Evolutionary conservation across 305 asterid genomes (phyloP).

Genomic region (Fraxinus greggii): DNA sequence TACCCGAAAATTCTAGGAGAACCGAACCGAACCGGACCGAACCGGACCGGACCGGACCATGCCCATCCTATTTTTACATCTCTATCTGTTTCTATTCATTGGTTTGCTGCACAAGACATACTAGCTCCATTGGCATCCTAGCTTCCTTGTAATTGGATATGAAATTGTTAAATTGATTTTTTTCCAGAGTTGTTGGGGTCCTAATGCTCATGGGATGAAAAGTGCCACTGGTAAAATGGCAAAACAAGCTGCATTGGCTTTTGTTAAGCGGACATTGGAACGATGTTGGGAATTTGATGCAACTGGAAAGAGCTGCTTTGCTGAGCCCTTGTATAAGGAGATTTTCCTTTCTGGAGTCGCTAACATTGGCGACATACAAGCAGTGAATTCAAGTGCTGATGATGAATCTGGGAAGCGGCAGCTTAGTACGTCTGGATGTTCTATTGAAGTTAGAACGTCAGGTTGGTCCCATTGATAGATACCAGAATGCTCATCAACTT

Average conservation of each 20-base stretch:
- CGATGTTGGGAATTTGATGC: slow-evolving; percentile 64
- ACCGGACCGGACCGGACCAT: neutral
- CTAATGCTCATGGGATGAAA: slow-evolving; percentile 79
- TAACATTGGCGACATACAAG: slow-evolving; percentile 46
- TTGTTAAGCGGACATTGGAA: slow-evolving; percentile 70
- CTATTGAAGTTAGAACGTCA: slow-evolving; percentile 62
- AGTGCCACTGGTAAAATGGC: slow-evolving; percentile 79
- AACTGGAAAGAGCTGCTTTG: slow-evolving; percentile 84
- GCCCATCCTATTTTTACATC: neutral
- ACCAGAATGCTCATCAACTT: slow-evolving; percentile 21
- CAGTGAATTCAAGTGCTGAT: slow-evolving; percentile 46
- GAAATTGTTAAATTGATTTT: slow-evolving; percentile 14
- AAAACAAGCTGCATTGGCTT: slow-evolving; percentile 83
- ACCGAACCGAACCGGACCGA: neutral
- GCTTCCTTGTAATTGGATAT: slow-evolving; percentile 9
- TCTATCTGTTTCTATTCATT: neutral
- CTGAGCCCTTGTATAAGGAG: slow-evolving; percentile 59
- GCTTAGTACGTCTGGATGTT: slow-evolving; percentile 48
- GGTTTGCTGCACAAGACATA: slow-evolving; percentile 8
- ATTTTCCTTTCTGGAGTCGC: slow-evolving; percentile 72
- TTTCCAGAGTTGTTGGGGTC: slow-evolving; percentile 77
- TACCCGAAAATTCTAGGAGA: no score
- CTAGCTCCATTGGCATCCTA: neutral
- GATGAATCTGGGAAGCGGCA: slow-evolving; percentile 52
- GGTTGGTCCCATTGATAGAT: slow-evolving; percentile 42